Percentiles rank a stretch among this genome's conserved stretches.
Conservation (phyloP, 768 basidiomycete species). For the Xerocomus brunneocitrinus region DNA sequence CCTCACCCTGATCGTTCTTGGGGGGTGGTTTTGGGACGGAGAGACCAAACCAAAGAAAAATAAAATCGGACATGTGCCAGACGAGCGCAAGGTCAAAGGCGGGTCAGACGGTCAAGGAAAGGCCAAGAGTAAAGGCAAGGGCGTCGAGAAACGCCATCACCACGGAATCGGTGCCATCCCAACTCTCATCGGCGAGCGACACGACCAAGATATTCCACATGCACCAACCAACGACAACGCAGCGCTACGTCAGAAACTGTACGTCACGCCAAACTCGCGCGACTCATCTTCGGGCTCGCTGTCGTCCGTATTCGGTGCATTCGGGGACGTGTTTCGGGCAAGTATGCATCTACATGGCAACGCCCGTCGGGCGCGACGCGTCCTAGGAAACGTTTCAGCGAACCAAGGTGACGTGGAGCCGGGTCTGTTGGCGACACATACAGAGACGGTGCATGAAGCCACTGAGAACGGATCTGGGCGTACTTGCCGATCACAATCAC, state of each 20-base stretch:
- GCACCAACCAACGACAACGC: not conserved
- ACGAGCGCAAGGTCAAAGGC: not conserved
- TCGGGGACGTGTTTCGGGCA: slow-evolving; percentile 14
- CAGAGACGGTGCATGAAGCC: slow-evolving; percentile 1
- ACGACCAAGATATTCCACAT: not conserved
- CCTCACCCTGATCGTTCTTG: slow-evolving; percentile 85
- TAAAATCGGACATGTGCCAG: not conserved
- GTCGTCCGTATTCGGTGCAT: slow-evolving; percentile 18
- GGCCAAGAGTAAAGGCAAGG: slow-evolving; percentile 8
- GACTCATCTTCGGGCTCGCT: slow-evolving; percentile 16
- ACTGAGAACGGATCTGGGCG: not conserved
- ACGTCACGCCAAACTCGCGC: not conserved
- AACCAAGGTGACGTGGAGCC: slow-evolving; percentile 7
- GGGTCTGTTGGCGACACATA: slow-evolving; percentile 1
- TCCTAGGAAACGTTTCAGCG: not conserved
- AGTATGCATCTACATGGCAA: slow-evolving; percentile 3
- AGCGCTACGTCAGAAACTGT: not conserved
- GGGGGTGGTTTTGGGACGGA: slow-evolving; percentile 79
- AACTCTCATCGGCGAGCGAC: not conserved
- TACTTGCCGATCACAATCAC: not conserved
- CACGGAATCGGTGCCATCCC: not conserved
- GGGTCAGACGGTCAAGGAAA: not conserved
- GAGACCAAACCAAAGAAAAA: not conserved
- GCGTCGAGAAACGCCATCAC: not conserved
- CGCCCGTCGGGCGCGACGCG: not conserved